Base-by-base conservation (phyloP, 163 green algal species). In the Coccomyxa subellipsoidea region DNA sequence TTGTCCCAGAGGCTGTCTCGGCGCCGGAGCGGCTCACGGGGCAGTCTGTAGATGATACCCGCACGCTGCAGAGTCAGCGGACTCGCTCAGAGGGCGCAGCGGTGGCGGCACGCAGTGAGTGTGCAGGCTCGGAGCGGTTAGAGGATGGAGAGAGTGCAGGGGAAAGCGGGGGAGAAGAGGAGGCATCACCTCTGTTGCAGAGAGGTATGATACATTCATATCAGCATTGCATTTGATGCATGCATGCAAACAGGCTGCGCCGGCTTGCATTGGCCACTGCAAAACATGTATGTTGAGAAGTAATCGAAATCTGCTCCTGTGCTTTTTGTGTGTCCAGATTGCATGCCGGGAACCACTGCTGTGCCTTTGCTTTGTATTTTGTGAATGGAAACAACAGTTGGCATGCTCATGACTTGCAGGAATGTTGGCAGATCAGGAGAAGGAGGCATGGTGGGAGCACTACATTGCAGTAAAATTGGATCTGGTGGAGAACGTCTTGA, bases 401-500 rank as follows among this genome's bases (percentile, higher is more conserved):
- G n/a, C n/a, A n/a, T n/a, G n/a, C n/a, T n/a, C n/a, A n/a, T n/a
- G n/a, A n/a, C n/a, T n/a, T n/a, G 4, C 47, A 59, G 47, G 47
- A 27, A 2, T 59, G 47, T 18, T 59, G 47, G 47, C 66, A 6
- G 66, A 73, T 9, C 29, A n/a, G 66, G 66, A 34, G 66, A 34
- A 35, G 66, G 70, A 77, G 70, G 32, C 8, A 32, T 77, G 70
- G 73, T 79, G 73, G 73, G 36, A 79, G 7, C 37, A 54, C 37
- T 79, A 79, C 73, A 79, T 79, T 36, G 73, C 73, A 36, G 73
- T 69, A 2, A 79, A 79, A 37, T 18, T 54, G 38, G 73, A 79
- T 15, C 73, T 79, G 73, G 73, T 79, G 12, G 23, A 79, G 36
- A 66, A 66, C 37, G 37, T 79, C 12, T 54, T 72, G 4, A 18